phyloP scores from a whole-genome alignment of 345 rosid genomes.

The Arabidopsis arenosa region DNA sequence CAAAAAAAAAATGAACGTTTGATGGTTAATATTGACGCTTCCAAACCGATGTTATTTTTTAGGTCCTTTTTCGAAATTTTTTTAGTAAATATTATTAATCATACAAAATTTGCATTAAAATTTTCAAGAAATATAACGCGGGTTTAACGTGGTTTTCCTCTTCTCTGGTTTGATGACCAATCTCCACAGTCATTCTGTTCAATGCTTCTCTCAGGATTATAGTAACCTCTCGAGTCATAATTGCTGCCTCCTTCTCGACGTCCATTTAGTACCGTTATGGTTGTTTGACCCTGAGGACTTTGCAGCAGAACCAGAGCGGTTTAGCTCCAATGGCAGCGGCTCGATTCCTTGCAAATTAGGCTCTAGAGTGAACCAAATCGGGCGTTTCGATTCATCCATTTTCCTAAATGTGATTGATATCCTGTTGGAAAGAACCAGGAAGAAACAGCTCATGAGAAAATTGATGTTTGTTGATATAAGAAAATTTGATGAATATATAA shows the following conservation, averaged over 20 bases:
- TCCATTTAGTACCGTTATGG: conserved; percentile 21
- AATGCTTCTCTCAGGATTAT: conserved; percentile 44
- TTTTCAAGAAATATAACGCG: too few species aligned
- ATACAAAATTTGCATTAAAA: too few species aligned
- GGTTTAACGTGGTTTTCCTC: conserved; percentile 40
- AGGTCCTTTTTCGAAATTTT: too few species aligned
- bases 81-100: too few species aligned
- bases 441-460: neutral
- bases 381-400: conserved; percentile 86
- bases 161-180: conserved; percentile 44
- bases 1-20: too few species aligned
- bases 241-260: conserved; percentile 29
- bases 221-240: conserved; percentile 21
- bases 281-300: conserved; percentile 9
- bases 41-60: too few species aligned
- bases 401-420: conserved; percentile 97
- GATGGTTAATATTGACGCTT: too few species aligned
- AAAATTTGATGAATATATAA: conserved; percentile 16
- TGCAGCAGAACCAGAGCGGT: conserved; percentile 40
- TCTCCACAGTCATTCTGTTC: conserved; percentile 36
- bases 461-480: conserved; percentile 18
- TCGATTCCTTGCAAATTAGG: conserved; percentile 79
- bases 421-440: conserved; percentile 45
- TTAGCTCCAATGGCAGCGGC: conserved; percentile 56
- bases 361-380: conserved; percentile 67